phyloP scores from a whole-genome alignment of 257 asterid species.

The Plantago ovata region DNA sequence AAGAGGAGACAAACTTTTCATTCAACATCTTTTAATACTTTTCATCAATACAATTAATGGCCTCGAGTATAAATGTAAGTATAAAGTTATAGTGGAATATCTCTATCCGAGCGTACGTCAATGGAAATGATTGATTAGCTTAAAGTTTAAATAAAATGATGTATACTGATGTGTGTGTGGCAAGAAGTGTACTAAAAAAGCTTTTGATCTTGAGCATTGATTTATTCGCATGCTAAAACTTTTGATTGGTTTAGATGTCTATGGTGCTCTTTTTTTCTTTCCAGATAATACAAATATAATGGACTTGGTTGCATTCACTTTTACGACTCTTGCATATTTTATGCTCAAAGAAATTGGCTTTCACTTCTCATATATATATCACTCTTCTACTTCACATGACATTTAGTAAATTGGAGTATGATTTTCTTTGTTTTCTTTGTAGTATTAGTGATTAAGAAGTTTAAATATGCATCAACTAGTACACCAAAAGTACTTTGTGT shows the following conservation, averaged over 20 bases:
- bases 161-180: neutral
- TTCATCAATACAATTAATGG: no score
- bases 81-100: neutral
- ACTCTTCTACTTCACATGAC: neutral
- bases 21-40: no score
- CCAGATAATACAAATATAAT: constrained; percentile 2
- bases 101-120: neutral
- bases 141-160: constrained; percentile 3
- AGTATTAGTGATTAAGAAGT: no score
- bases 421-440: no score
- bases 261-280: constrained; percentile 1
- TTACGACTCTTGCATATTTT: constrained; percentile 1
- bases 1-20: no score
- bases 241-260: constrained; percentile 21
- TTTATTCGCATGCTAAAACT: neutral
- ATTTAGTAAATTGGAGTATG: no score
- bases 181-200: constrained; percentile 12
- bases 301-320: constrained; percentile 13
- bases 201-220: neutral
- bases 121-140: neutral
- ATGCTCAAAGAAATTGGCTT: neutral
- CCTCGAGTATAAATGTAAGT: no score
- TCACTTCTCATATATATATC: neutral
- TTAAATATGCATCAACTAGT: no score
- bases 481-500: no score